phyloP scores from a whole-genome alignment of 257 asterid species.

The Echites panduratus region DNA sequence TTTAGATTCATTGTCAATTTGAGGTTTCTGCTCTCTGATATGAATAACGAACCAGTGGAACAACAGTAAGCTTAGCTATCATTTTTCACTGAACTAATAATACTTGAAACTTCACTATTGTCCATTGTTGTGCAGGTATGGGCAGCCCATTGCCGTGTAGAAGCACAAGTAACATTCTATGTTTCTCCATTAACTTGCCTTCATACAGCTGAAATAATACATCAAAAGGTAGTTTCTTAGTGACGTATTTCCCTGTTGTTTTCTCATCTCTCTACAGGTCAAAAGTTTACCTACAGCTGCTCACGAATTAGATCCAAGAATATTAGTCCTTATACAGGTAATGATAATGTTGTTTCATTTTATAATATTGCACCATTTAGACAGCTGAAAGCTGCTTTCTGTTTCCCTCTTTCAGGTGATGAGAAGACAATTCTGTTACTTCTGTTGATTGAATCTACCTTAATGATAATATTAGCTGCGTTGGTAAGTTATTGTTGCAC shows the following conservation, averaged over 20 bases:
- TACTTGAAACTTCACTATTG: not conserved
- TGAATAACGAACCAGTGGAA: not conserved
- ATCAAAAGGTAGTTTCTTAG: not conserved
- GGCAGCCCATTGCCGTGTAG: conserved; percentile 61
- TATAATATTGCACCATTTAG: not conserved
- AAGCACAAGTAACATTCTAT: conserved; percentile 48
- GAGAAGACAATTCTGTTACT: conserved; percentile 51
- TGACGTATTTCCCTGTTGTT: not conserved
- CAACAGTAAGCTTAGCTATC: too few species aligned
- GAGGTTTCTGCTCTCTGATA: not conserved
- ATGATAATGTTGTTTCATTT: conserved; percentile 5
- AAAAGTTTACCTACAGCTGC: conserved; percentile 71
- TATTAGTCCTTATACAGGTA: conserved; percentile 52
- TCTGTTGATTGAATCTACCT: conserved; percentile 57
- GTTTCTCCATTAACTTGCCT: conserved; percentile 8
- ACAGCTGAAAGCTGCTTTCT: not conserved
- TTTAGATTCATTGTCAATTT: not conserved
- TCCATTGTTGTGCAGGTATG: conserved; percentile 45
- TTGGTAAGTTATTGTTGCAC: conserved; percentile 49
- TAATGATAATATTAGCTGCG: conserved; percentile 52
- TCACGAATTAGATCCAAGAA: conserved; percentile 45
- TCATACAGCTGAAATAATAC: not conserved
- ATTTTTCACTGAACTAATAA: not conserved
- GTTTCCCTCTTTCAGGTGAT: conserved; percentile 43
- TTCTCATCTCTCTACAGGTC: conserved; percentile 42